Base-by-base conservation (phyloP, 257 asterid species). In the Nemophila menziesii region DNA sequence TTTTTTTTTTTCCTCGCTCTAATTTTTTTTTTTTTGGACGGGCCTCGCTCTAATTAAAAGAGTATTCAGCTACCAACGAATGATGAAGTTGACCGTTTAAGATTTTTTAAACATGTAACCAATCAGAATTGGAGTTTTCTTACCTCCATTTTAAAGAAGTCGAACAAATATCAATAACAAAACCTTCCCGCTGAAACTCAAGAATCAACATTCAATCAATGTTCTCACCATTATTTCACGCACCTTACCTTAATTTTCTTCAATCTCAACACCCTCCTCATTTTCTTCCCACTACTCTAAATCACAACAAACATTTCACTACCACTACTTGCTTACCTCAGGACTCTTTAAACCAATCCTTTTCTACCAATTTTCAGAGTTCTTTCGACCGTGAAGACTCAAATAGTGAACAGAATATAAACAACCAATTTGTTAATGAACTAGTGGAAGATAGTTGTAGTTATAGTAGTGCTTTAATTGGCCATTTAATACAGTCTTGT, bases 401-500 rank as follows among this genome's bases (percentile, higher is more conserved):
- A 33, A 63, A 44, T 43, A 42, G 21, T 57, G 37, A 39, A 48
- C 17, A 46, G 4, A 17, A 15, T 33, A 20, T 22, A 4, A 51
- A 54, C 22, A 22, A 23, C 46, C 39, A 49, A 46, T 56, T 57
- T 5, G 45, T 19, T 39, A 45, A 19, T 39, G 55, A 34, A 29
- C 12, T 29, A 13, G 9, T 29, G 8, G 12, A 29, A 29, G 38
- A 40, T 54, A 21, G 38, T 45, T 20, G 68, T 40, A 16, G 0
- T 8, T 40, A 8, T 53, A 13, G 60, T 58, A 58, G 79, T 47
- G 43, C 21, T 40, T 36, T 60, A 7, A 39, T 72, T 20, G 80
- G 78, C 40, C 27, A 42, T 19, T 74, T 72, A 75, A 61, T 82
- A 50, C 97, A 72, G 52, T 65, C 80, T 51, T 72, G 79, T 65